These are phyloP conservation scores for Rubia occidens DNA, from an alignment of 305 asterid genomes.

Conservation along the genomic window DNA sequence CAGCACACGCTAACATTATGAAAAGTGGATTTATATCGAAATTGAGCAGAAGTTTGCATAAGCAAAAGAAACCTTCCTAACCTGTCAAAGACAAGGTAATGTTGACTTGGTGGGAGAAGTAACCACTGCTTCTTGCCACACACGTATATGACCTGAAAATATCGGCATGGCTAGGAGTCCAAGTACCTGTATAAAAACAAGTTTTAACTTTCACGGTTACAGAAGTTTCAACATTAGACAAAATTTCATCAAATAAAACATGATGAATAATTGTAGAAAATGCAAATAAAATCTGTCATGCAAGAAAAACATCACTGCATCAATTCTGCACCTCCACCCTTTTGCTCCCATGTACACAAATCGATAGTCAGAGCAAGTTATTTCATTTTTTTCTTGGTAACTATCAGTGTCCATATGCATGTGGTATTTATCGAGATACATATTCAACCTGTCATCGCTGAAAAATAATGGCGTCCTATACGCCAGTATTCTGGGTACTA, in stretches of 20 bases:
- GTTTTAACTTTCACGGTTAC: too few species aligned
- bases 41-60: background rate
- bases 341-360: conserved; percentile 92
- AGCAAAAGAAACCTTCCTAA: conserved; percentile 15
- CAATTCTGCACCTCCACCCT: conserved; percentile 59
- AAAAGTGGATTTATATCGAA: background rate
- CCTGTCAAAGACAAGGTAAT: conserved; percentile 74
- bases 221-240: too few species aligned
- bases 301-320: conserved; percentile 19
- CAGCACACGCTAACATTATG: background rate
- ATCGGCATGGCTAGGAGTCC: conserved; percentile 37
- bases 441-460: conserved; percentile 87
- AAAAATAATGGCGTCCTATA: conserved; percentile 62
- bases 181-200: too few species aligned
- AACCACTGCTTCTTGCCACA: conserved; percentile 92
- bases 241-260: too few species aligned
- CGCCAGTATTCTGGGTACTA: conserved; percentile 82
- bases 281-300: conserved; percentile 10
- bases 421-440: conserved; percentile 70
- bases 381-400: conserved; percentile 44
- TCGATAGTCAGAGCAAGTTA: conserved; percentile 87
- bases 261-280: too few species aligned
- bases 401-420: conserved; percentile 61
- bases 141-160: conserved; percentile 88
- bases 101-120: conserved; percentile 71